Evolutionary conservation across 352 stramenopile species (phyloP).

Genomic region (Stramenopiles sp.): DNA sequence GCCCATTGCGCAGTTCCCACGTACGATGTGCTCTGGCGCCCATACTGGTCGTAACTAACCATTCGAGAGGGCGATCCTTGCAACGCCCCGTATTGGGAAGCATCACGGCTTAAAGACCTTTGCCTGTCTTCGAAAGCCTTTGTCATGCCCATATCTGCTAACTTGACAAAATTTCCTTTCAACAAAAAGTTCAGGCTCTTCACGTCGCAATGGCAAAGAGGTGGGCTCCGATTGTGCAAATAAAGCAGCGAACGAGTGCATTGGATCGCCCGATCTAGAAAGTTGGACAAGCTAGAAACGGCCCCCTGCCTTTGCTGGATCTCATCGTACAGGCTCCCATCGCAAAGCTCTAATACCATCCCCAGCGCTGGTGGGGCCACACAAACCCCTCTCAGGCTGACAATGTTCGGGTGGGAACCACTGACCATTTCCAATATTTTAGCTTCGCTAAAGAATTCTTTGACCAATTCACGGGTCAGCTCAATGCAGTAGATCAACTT

Average conservation of each 20-base stretch:
- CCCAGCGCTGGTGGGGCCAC: background rate
- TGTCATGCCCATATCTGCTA: background rate
- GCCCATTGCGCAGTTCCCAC: background rate
- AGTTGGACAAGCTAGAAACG: background rate
- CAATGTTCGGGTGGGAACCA: background rate
- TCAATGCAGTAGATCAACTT: conserved; percentile 7
- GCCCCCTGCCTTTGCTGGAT: background rate
- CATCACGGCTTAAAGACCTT: too few relatives aligned
- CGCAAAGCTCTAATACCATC: background rate
- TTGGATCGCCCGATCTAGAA: background rate
- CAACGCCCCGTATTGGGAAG: background rate
- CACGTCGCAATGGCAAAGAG: background rate
- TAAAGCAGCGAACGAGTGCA: background rate
- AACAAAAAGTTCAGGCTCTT: conserved; percentile 7
- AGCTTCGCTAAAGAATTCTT: background rate
- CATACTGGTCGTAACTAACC: too few relatives aligned
- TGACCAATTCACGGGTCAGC: background rate
- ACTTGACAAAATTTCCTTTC: conserved; percentile 1
- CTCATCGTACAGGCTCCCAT: background rate
- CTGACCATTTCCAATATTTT: background rate
- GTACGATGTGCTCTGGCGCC: too few relatives aligned
- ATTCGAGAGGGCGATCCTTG: too few relatives aligned
- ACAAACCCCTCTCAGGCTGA: background rate
- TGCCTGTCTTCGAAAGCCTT: background rate
- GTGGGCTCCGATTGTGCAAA: background rate